Conservation (phyloP, 2,329 filamentous ascomycete genomes). For the Capronia epimyces region DNA sequence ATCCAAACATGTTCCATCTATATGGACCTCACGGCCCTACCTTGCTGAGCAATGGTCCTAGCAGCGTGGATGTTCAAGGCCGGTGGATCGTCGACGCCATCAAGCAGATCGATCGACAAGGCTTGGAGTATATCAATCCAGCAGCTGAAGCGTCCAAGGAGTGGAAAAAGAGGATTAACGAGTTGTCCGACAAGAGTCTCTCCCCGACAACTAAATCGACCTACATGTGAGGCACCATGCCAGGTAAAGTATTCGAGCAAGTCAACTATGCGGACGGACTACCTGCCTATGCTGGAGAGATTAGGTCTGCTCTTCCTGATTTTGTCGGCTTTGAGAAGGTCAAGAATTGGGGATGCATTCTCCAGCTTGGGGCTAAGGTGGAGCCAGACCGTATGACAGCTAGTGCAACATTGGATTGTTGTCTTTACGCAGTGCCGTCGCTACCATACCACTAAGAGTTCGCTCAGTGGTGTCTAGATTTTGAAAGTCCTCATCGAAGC, state of each 20-base stretch:
- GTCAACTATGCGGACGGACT: constrained; percentile 42
- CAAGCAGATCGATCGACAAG: constrained; percentile 43
- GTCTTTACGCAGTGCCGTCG: no score
- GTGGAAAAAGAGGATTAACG: constrained; percentile 48
- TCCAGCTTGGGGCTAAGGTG: not conserved
- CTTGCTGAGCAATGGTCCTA: constrained; percentile 52
- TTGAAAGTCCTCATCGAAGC: no score
- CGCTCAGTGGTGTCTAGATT: no score
- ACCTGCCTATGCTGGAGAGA: constrained; percentile 24
- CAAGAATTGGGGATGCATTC: constrained; percentile 5
- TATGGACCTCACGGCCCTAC: constrained; percentile 55
- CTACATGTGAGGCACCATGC: constrained; percentile 54
- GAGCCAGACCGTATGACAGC: not conserved
- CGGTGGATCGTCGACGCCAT: constrained; percentile 49
- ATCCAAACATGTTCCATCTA: constrained; percentile 48
- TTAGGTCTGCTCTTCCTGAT: constrained; percentile 20
- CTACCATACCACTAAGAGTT: no score
- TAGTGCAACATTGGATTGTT: no score
- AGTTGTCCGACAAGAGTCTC: constrained; percentile 32
- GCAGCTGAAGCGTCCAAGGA: constrained; percentile 41
- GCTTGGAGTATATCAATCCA: constrained; percentile 49
- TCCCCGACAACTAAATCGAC: constrained; percentile 47
- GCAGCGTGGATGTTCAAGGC: constrained; percentile 52
- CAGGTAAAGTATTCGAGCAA: constrained; percentile 50
- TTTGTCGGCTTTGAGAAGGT: constrained; percentile 27